Evolutionary conservation across 441 rosid species (phyloP), one percentile per base, ranked within the genome.

Genomic region (Populus trichocarpa): DNA sequence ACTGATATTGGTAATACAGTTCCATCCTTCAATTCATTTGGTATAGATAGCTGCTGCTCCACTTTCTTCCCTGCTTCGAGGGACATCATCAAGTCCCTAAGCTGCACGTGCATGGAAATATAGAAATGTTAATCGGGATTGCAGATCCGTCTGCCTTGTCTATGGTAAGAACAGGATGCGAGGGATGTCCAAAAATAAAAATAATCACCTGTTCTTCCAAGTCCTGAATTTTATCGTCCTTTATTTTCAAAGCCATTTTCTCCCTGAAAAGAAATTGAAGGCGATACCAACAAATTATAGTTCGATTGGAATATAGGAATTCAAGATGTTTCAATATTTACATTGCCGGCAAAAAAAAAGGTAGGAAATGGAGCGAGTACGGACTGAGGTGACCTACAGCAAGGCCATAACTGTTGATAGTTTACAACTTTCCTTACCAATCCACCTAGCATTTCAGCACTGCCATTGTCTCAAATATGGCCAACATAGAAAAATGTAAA

Each of bases 121-220:
- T 40, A 9, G 23, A 8, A 13, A 16, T n/a, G 6, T 33, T 3
- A 69, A 16, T 18, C n/a, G 12, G 1, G 4, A 5, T 1, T 69
- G 46, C n/a, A 32, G 11, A 23, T 33, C 20, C 63, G 35, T 14
- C 22, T 53, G n/a, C 61, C 61, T 53, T 53, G 61, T 18, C 61
- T n/a, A 18, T 6, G 61, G 61, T 53, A 18, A 53, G 61, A 53
- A 53, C 7, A 18, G 7, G n/a, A 16, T 53, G 6, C 22, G 6
- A 14, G 75, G 63, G 22, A 33, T 32, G 35, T 18, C 38, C n/a
- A 9, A 32, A 35, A 69, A 73, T 5, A 69, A 42, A 16, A 32
- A n/a, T 26, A 38, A 85, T 78, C 53, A 94, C 99, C 94, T 92
- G 88, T 71, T 88, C 88, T 74, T 94, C 91, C 80, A 93, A 78